These are phyloP conservation scores for Nitzschia putrida DNA, from an alignment of 108 stramenopile genomes.

Conservation along the genomic window DNA sequence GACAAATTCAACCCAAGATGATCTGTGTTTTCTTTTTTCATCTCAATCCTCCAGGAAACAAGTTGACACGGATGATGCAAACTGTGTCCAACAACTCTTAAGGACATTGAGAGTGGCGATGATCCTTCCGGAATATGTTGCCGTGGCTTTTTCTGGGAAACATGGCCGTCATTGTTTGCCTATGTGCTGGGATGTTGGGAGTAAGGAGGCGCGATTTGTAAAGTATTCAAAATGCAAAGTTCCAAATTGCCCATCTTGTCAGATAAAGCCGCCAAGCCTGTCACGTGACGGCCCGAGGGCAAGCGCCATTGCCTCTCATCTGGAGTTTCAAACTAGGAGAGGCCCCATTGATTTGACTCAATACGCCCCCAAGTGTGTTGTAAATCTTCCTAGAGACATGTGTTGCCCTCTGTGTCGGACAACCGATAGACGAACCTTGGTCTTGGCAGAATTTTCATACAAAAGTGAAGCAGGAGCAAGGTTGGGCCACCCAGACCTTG, in stretches of 20 bases:
- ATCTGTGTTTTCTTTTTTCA: not conserved
- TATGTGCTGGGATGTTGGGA: not conserved
- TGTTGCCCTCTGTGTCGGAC: constrained; percentile 1
- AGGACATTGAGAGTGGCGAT: not conserved
- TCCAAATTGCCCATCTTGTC: not conserved
- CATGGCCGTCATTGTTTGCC: constrained; percentile 18
- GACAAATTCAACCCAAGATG: constrained; percentile 2
- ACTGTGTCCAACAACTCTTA: too few relatives aligned
- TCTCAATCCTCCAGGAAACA: not conserved
- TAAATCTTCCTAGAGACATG: constrained; percentile 6
- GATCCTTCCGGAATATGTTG: not conserved
- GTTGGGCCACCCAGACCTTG: not conserved
- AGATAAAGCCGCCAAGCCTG: not conserved
- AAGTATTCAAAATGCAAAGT: not conserved
- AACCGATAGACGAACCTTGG: constrained; percentile 1
- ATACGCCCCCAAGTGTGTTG: not conserved
- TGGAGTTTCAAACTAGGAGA: not conserved
- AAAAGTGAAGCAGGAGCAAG: not conserved
- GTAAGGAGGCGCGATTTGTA: not conserved
- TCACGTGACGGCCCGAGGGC: not conserved
- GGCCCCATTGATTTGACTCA: constrained; percentile 1
- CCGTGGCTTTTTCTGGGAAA: constrained; percentile 5
- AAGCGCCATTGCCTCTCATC: not conserved
- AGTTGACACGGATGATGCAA: not conserved
- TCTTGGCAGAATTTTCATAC: constrained; percentile 9